Evolutionary conservation across 2,329 filamentous ascomycete species (phyloP).

Genomic region (Cercospora janseana): DNA sequence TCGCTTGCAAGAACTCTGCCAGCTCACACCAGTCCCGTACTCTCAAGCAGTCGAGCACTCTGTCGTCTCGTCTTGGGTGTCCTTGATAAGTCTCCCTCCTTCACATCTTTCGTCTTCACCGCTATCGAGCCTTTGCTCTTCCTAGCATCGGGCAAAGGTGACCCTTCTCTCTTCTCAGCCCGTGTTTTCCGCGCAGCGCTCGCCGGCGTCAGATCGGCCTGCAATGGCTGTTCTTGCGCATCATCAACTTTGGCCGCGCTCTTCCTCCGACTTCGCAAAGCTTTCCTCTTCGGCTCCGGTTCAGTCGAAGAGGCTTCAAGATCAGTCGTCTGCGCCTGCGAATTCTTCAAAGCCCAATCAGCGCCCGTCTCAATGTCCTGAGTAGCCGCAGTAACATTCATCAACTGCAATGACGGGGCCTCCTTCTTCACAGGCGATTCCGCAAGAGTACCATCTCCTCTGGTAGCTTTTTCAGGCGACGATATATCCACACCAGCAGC

Average conservation of each 20-base stretch:
- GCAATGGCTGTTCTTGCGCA: neutral
- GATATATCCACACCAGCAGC: constrained; percentile 24
- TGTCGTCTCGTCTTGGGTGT: neutral
- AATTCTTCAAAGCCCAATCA: constrained; percentile 8
- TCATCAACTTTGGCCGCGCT: neutral
- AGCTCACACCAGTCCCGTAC: constrained; percentile 4
- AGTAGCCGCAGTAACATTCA: neutral
- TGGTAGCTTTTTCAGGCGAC: constrained; percentile 14
- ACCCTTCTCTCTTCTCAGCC: neutral
- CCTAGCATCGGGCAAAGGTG: neutral
- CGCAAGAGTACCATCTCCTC: constrained; percentile 10
- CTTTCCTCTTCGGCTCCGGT: neutral
- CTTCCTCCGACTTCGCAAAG: neutral
- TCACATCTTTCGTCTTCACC: neutral
- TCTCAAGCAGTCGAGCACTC: constrained; percentile 9
- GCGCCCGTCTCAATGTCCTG: neutral
- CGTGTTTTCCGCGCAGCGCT: neutral
- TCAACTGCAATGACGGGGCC: neutral
- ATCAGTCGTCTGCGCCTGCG: neutral
- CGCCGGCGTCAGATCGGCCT: neutral
- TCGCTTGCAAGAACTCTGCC: neutral
- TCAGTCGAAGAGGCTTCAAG: neutral
- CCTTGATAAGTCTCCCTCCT: neutral
- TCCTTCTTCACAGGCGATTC: neutral
- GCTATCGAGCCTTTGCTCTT: neutral